Evolutionary conservation across 148 eudicot species (phyloP), one percentile per base, ranked within the genome.

Genomic region (Bassia scoparia): DNA sequence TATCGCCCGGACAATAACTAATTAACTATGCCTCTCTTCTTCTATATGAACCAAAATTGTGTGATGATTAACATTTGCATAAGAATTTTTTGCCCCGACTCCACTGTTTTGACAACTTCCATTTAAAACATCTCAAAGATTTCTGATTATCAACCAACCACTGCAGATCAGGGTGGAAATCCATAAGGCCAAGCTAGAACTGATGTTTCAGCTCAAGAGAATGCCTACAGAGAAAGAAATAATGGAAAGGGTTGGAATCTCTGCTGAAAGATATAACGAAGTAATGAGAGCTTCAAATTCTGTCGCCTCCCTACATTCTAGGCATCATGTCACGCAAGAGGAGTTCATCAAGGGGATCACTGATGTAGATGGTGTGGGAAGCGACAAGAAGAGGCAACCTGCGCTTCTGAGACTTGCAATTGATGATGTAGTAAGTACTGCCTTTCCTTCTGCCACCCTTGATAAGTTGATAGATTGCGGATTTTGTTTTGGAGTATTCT

Each of bases 321-420:
- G 76, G 71, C 84, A 95, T 70, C 37, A 60, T 13, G 69, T 72
- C 69, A 95, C 99, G 21, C 92, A 90, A 73, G 96, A 88, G 74
- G 90, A 95, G 84, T 68, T 87, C 77, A 90, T 92, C 37, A 72
- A 85, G 78, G 90, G 84, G 26, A 80, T 91, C 69, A 74, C 88
- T 38, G 97, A 95, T 44, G 75, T 76, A 70, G 90, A 89, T 63
- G 90, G 89, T 49, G 86, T 80, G 35, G 91, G 86, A 34, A 85
- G 87, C 14, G 93, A 91, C 74, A 84, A 87, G 73, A 75, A 88
- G 58, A 83, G 82, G 65, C 98, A 88, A 64, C 94, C 97, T 58
- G 96, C 97, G 34, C 88, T 89, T 82, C 96, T 91, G 68, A 83
- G 99, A 85, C 94, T 95, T 76, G 97, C 98, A 69, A 84, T 95